A percentile compares a stretch with the other conserved stretches of the same genome.
phyloP scores from a whole-genome alignment of 495 filamentous ascomycete genomes.

The Tetracladium setigerum region DNA sequence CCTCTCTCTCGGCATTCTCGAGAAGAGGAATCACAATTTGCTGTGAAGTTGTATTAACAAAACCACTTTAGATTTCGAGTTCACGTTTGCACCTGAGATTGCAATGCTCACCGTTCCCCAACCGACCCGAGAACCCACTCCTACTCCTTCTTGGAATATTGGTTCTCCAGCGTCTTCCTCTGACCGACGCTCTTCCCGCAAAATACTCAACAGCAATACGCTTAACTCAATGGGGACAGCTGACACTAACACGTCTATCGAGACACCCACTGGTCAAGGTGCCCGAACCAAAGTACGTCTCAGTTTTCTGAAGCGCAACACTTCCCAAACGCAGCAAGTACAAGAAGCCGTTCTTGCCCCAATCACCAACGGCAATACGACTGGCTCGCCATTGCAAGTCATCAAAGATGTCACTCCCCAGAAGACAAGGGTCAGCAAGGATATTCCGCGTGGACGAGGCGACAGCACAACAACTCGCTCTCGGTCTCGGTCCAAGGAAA shows the following conservation, averaged over 20 bases:
- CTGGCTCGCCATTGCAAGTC: neutral
- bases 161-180: neutral
- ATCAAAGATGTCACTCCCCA: no score
- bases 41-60: neutral
- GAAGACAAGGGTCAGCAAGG: conserved; percentile 15
- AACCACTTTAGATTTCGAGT: conserved; percentile 43
- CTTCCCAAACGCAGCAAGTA: no score
- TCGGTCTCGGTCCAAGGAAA: conserved; percentile 8
- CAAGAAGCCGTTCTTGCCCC: conserved; percentile 7
- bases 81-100: conserved; percentile 55
- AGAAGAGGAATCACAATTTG: no score
- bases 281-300: neutral
- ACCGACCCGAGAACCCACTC: neutral
- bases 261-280: neutral
- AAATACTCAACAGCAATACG: neutral
- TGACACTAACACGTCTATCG: neutral
- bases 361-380: conserved; percentile 3
- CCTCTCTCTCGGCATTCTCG: neutral
- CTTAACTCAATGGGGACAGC: neutral
- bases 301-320: conserved; percentile 2
- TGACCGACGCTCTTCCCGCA: neutral
- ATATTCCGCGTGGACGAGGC: conserved; percentile 14
- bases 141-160: conserved; percentile 5
- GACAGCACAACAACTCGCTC: conserved; percentile 16
- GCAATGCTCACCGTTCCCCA: conserved; percentile 37